These are phyloP conservation scores for Fragaria nilgerrensis DNA, from an alignment of 306 rosid genomes.

Conservation along the genomic window DNA sequence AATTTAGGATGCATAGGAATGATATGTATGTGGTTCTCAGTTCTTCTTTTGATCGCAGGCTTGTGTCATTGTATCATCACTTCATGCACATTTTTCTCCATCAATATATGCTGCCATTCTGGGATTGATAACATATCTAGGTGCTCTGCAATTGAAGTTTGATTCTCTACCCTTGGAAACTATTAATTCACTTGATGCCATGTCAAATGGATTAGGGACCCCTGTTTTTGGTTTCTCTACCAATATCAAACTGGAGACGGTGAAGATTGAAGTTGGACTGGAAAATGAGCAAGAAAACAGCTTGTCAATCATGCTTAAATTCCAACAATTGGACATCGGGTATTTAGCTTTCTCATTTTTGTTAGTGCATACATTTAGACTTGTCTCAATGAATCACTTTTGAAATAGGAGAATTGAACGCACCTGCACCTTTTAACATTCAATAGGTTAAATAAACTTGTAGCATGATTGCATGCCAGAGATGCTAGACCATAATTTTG, in stretches of 20 bases:
- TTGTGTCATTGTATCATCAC: conserved; percentile 39
- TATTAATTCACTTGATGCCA: conserved; percentile 22
- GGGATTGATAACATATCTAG: conserved; percentile 45
- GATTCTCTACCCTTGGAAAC: conserved; percentile 35
- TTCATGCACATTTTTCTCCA: conserved; percentile 63
- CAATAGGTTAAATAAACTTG: background rate
- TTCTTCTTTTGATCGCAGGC: conserved; percentile 52
- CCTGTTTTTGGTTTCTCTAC: conserved; percentile 49
- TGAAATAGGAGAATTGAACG: background rate
- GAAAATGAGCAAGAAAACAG: conserved; percentile 57
- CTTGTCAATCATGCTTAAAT: conserved; percentile 40
- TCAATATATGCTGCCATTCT: conserved; percentile 53
- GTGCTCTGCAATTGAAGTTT: conserved; percentile 23
- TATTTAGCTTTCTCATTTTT: conserved; percentile 30
- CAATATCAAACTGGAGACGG: conserved; percentile 42
- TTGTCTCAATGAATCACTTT: background rate
- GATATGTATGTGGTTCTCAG: background rate
- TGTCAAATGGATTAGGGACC: conserved; percentile 25
- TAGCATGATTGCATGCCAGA: background rate
- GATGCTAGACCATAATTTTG: background rate
- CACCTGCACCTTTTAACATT: background rate
- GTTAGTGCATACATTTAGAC: background rate
- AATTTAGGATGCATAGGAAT: background rate
- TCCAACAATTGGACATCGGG: conserved; percentile 51
- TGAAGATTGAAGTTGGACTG: conserved; percentile 56